These are phyloP conservation scores for Tolypocladium ophioglossoides DNA, from an alignment of 2,329 filamentous ascomycete genomes.

Conservation along the genomic window DNA sequence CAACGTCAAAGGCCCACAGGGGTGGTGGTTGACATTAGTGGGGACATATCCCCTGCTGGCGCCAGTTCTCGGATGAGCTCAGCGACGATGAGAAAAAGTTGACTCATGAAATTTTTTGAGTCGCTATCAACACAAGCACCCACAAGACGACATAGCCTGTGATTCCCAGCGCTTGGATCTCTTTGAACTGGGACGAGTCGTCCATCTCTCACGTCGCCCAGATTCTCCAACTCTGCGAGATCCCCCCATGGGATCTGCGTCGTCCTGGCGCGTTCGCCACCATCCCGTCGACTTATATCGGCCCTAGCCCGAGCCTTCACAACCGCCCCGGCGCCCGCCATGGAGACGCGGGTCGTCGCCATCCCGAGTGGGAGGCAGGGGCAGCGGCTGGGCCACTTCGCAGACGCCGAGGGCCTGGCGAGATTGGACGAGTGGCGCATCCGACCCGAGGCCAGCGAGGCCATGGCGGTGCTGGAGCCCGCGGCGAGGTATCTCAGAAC, in stretches of 20 bases:
- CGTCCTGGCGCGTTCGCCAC: neutral
- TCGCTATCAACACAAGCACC: neutral
- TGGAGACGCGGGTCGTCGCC: conserved; percentile 30
- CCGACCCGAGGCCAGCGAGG: conserved; percentile 15
- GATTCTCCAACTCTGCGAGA: neutral
- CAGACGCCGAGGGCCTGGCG: conserved; percentile 13
- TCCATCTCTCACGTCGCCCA: neutral
- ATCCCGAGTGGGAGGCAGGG: conserved; percentile 18
- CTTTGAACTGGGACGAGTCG: neutral
- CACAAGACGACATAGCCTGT: neutral
- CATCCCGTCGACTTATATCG: conserved; percentile 15
- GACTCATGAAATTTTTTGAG: neutral
- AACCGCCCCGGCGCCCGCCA: conserved; percentile 9
- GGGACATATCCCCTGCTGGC: neutral
- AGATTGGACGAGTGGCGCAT: conserved; percentile 34
- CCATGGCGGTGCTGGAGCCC: conserved; percentile 37
- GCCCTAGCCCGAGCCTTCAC: conserved; percentile 6
- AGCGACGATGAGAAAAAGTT: neutral
- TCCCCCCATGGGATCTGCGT: neutral
- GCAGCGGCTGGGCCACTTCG: conserved; percentile 24
- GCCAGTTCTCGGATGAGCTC: neutral
- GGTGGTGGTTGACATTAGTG: neutral
- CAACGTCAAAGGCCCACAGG: no score
- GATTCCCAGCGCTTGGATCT: neutral
- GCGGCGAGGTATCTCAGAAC: conserved; percentile 57